These are phyloP conservation scores for Spencermartinsiella europaea DNA, from an alignment of 805 yeast species.

Conservation along the genomic window DNA sequence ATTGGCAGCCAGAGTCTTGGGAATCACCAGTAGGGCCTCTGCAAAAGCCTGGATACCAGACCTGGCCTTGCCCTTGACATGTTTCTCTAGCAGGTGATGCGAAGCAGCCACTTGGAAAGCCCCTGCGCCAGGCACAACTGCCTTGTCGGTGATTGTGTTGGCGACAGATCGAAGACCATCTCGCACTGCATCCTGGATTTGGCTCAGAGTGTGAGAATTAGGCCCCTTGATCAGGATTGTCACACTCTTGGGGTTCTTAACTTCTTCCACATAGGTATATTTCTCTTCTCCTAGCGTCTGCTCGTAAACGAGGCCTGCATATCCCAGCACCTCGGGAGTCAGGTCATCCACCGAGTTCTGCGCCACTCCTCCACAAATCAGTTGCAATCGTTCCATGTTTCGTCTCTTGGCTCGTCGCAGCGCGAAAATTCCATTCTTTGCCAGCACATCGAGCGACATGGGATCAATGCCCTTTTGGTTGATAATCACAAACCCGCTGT, in stretches of 20 bases:
- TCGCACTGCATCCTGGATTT: constrained; percentile 94
- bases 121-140: constrained; percentile 95
- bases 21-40: constrained; percentile 84
- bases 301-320: constrained; percentile 86
- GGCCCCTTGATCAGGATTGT: constrained; percentile 93
- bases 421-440: constrained; percentile 88
- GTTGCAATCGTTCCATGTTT: constrained; percentile 96
- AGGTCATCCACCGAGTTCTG: constrained; percentile 96
- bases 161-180: constrained; percentile 95
- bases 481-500: constrained; percentile 83
- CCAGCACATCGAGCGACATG: constrained; percentile 90
- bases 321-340: constrained; percentile 72
- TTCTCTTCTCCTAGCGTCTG: constrained; percentile 95
- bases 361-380: constrained; percentile 95
- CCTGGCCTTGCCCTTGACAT: constrained; percentile 77
- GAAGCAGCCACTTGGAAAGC: constrained; percentile 86
- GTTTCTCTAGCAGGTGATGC: constrained; percentile 51
- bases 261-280: constrained; percentile 90
- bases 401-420: constrained; percentile 97
- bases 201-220: constrained; percentile 80
- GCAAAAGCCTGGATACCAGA: constrained; percentile 92
- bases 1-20: constrained; percentile 86
- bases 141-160: constrained; percentile 78
- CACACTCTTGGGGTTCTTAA: constrained; percentile 80
- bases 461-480: constrained; percentile 99